Conservation (phyloP, 768 basidiomycete species). For the Ramaria sp. region DNA sequence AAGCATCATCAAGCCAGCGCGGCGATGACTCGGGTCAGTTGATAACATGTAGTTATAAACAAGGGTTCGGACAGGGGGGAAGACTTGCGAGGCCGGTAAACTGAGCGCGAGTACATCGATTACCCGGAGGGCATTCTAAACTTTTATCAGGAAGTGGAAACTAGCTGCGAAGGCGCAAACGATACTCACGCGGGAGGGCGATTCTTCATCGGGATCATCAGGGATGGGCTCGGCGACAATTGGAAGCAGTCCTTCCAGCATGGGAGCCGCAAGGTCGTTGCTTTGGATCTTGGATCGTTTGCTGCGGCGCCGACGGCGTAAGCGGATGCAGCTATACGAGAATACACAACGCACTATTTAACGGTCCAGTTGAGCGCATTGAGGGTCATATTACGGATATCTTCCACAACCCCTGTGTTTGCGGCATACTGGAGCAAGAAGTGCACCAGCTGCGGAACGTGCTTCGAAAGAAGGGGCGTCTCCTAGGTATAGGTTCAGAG, state of each 20-base stretch:
- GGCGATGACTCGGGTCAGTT: constrained; percentile 64
- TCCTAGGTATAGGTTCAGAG: constrained; percentile 39
- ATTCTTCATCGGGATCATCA: constrained; percentile 86
- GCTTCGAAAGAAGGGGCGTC: constrained; percentile 83
- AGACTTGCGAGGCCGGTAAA: constrained; percentile 90
- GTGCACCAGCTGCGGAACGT: constrained; percentile 75
- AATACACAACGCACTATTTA: constrained; percentile 58
- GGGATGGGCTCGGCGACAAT: constrained; percentile 91
- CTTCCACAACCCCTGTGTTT: constrained; percentile 62
- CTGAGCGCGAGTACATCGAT: constrained; percentile 88
- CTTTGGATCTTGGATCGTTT: constrained; percentile 95
- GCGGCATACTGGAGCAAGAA: constrained; percentile 82
- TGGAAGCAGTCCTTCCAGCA: constrained; percentile 87
- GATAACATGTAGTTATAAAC: constrained; percentile 82
- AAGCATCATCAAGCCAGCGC: constrained; percentile 89
- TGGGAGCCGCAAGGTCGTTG: constrained; percentile 70
- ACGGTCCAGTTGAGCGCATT: constrained; percentile 96
- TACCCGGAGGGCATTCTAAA: constrained; percentile 83
- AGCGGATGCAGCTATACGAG: constrained; percentile 6
- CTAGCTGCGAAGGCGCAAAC: neutral
- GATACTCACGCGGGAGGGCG: constrained; percentile 71
- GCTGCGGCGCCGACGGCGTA: constrained; percentile 27
- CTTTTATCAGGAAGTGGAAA: neutral
- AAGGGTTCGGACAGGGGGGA: constrained; percentile 77
- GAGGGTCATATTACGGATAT: constrained; percentile 80